A percentile compares a stretch with the other conserved stretches of the same genome.
Evolutionary conservation across 1,284 basidiomycete genomes (phyloP).

Genomic region (Blastosporella zonata): DNA sequence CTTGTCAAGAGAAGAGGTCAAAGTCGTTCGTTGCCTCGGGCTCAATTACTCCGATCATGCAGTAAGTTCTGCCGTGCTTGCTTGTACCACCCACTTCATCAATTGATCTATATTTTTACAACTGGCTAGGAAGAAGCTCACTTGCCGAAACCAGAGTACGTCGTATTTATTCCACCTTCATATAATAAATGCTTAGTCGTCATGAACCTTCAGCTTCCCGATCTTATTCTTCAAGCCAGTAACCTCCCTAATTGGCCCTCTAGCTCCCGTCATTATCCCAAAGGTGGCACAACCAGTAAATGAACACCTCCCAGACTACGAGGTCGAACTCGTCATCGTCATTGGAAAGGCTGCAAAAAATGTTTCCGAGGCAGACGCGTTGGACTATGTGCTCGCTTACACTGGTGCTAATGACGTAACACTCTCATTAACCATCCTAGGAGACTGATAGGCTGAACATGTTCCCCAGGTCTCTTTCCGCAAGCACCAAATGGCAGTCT

Average conservation of each 20-base stretch:
- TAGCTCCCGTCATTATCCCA: constrained; percentile 66
- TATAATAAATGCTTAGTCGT: background rate
- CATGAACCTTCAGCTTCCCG: constrained; percentile 47
- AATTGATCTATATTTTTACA: background rate
- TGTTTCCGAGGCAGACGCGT: constrained; percentile 70
- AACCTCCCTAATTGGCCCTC: constrained; percentile 69
- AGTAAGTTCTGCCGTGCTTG: constrained; percentile 38
- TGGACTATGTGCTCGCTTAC: constrained; percentile 82
- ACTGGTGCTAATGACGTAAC: constrained; percentile 75
- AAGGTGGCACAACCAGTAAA: constrained; percentile 66
- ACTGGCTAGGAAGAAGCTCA: constrained; percentile 58
- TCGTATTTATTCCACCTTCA: constrained; percentile 8
- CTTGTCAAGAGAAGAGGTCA: constrained; percentile 61
- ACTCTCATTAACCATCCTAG: background rate
- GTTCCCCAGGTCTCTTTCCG: constrained; percentile 66
- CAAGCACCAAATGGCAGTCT: constrained; percentile 70
- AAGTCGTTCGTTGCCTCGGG: constrained; percentile 74
- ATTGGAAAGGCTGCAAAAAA: constrained; percentile 80
- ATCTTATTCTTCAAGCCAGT: constrained; percentile 81
- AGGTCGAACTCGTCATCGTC: constrained; percentile 84
- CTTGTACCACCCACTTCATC: background rate
- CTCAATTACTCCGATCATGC: constrained; percentile 82
- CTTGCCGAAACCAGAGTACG: constrained; percentile 60
- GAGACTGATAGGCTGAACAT: background rate
- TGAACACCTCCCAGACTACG: constrained; percentile 80